A percentile compares a stretch with the other conserved stretches of the same genome.
These are phyloP conservation scores for Ogataea angusta DNA, from an alignment of 805 yeast genomes.

Conservation along the genomic window DNA sequence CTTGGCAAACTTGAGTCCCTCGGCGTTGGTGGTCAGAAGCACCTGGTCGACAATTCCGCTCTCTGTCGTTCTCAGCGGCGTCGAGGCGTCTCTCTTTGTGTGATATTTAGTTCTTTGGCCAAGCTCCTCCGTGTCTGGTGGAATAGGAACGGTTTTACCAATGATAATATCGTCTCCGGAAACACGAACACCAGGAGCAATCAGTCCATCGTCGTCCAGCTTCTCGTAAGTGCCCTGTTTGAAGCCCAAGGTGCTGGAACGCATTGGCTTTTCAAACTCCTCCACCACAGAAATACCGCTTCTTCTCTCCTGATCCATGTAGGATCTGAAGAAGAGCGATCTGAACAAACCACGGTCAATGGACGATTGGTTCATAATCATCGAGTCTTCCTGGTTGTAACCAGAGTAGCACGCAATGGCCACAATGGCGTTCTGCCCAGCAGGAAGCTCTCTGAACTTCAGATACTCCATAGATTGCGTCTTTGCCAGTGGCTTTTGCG, in stretches of 20 bases:
- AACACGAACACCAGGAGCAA: conserved; percentile 97
- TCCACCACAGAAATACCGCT: conserved; percentile 98
- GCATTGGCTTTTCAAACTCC: conserved; percentile 94
- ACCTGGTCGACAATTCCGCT: conserved; percentile 99
- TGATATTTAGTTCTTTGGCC: conserved; percentile 99
- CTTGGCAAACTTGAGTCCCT: conserved; percentile 95
- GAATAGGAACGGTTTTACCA: conserved; percentile 98
- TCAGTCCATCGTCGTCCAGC: conserved; percentile 95
- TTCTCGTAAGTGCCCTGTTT: conserved; percentile 98
- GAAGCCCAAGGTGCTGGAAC: conserved; percentile 90
- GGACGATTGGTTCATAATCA: conserved; percentile 98
- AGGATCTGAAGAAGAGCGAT: conserved; percentile 92
- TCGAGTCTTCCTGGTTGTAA: conserved; percentile 99
- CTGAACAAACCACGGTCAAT: conserved; percentile 96
- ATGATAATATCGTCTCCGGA: conserved; percentile 98
- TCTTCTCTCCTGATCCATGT: conserved; percentile 98
- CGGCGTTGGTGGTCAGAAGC: conserved; percentile 93
- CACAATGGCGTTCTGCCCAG: conserved; percentile 98
- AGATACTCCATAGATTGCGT: conserved; percentile 97
- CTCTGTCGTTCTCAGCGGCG: conserved; percentile 94
- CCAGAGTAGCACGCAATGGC: conserved; percentile 98
- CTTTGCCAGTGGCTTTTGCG: conserved; percentile 97
- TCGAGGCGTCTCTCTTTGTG: conserved; percentile 97
- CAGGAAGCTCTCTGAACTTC: conserved; percentile 96
- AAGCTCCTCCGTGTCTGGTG: conserved; percentile 97